phyloP scores from a whole-genome alignment of 371 early-diverging fungal species.

The Mucor irregularis region DNA sequence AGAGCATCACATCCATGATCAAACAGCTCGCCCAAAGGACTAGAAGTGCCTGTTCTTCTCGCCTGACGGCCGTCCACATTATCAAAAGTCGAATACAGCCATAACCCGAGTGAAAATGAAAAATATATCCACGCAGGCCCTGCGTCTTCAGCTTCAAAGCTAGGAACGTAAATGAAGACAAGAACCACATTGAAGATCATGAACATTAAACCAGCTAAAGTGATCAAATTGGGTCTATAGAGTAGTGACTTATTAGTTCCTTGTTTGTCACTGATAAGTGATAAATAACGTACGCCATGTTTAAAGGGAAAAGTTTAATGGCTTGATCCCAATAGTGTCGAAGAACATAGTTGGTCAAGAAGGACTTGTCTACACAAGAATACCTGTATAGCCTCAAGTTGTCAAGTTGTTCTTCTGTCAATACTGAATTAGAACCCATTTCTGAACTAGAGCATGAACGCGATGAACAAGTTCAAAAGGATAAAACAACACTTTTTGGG shows the following conservation, averaged over 20 bases:
- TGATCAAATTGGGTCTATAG: constrained; percentile 94
- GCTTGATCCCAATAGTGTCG: constrained; percentile 89
- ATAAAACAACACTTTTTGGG: too few relatives aligned
- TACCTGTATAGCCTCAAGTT: constrained; percentile 85
- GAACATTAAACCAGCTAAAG: constrained; percentile 90
- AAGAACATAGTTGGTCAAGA: constrained; percentile 79
- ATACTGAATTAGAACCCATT: constrained; percentile 1
- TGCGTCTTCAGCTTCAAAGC: constrained; percentile 33
- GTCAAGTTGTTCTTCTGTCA: constrained; percentile 63
- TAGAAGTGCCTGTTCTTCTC: constrained; percentile 86
- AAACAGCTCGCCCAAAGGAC: constrained; percentile 96
- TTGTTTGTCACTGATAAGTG: not conserved
- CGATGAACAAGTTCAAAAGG: too few relatives aligned
- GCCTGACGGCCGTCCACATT: constrained; percentile 99
- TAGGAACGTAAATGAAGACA: constrained; percentile 52
- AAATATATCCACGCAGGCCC: constrained; percentile 47
- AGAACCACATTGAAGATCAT: constrained; percentile 77
- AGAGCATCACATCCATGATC: constrained; percentile 93
- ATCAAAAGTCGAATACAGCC: constrained; percentile 96
- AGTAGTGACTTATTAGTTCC: not conserved
- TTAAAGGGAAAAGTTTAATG: constrained; percentile 85
- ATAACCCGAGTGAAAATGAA: constrained; percentile 84
- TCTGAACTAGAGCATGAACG: too few relatives aligned
- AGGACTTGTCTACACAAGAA: constrained; percentile 81
- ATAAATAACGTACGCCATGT: constrained; percentile 82